These are phyloP conservation scores for Waitea zeae DNA, from an alignment of 1,284 basidiomycete species.

Conservation along the genomic window DNA sequence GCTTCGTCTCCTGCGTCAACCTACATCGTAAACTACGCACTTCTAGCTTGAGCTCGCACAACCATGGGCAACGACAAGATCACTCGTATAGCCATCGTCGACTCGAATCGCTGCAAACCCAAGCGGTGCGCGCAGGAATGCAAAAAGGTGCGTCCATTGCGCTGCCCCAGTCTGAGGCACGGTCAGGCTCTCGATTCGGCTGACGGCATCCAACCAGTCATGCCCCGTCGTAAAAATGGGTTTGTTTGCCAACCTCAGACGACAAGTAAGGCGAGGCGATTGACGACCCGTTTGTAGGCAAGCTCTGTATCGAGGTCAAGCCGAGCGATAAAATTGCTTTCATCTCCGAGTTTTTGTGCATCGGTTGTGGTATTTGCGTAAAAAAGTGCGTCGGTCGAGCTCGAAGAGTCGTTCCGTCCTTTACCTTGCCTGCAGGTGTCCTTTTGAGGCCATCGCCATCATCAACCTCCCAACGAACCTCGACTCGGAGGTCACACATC, in stretches of 20 bases:
- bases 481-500: slow-evolving; percentile 86
- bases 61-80: too few relatives aligned
- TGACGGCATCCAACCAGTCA: slow-evolving; percentile 29
- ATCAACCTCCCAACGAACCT: slow-evolving; percentile 96
- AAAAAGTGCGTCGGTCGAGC: slow-evolving; percentile 60
- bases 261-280: neutral
- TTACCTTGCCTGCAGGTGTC: slow-evolving; percentile 43
- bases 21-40: too few relatives aligned
- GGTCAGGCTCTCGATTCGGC: neutral
- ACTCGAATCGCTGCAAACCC: slow-evolving; percentile 85
- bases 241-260: slow-evolving; percentile 27
- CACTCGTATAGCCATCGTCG: slow-evolving; percentile 90
- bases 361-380: slow-evolving; percentile 96
- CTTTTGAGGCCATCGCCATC: slow-evolving; percentile 93
- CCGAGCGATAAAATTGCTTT: slow-evolving; percentile 89
- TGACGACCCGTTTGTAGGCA: slow-evolving; percentile 33
- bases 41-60: too few relatives aligned
- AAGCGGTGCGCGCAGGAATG: slow-evolving; percentile 87
- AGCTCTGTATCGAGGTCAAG: slow-evolving; percentile 95
- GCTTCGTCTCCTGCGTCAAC: too few relatives aligned
- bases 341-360: slow-evolving; percentile 93
- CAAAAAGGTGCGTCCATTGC: slow-evolving; percentile 51
- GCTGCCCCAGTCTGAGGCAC: neutral
- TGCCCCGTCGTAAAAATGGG: slow-evolving; percentile 98
- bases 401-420: slow-evolving; percentile 3